Evolutionary conservation across 164 flowering plant genomes (phyloP).

Genomic region (Litsea cubeba): DNA sequence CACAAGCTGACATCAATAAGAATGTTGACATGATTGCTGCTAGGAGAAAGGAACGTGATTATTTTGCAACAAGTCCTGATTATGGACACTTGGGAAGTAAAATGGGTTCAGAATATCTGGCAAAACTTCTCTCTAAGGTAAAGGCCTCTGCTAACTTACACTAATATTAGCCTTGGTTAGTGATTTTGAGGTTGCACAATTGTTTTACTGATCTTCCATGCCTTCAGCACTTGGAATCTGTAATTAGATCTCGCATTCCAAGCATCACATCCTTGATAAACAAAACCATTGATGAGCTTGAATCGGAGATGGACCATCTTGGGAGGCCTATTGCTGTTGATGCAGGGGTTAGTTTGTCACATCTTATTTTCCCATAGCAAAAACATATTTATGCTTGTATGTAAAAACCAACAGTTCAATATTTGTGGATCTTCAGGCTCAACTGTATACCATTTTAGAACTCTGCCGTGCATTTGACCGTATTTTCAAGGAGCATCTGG

Average conservation of each 20-base stretch:
- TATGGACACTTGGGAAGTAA: constrained; percentile 62
- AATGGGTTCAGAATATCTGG: constrained; percentile 88
- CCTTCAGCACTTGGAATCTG: constrained; percentile 72
- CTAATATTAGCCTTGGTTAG: not conserved
- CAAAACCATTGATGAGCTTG: constrained; percentile 71
- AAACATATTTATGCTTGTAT: not conserved
- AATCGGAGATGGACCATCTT: constrained; percentile 72
- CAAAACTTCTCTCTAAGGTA: constrained; percentile 85
- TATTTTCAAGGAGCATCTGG: constrained; percentile 84
- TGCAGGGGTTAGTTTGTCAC: constrained; percentile 58
- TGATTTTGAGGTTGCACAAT: not conserved
- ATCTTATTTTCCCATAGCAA: not conserved
- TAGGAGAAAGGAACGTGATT: constrained; percentile 70
- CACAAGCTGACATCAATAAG: constrained; percentile 84
- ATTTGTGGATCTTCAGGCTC: constrained; percentile 46
- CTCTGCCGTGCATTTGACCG: constrained; percentile 75
- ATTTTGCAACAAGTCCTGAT: constrained; percentile 60
- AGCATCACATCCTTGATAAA: constrained; percentile 77
- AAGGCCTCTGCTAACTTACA: not conserved
- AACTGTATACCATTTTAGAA: constrained; percentile 74
- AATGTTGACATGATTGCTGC: constrained; percentile 91
- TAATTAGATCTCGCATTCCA: constrained; percentile 78
- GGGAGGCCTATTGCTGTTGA: constrained; percentile 84
- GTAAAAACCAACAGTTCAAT: not conserved
- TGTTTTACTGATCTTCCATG: not conserved